Conservation (phyloP, 1,284 basidiomycete genomes). For the Schizopora paradoxa region DNA sequence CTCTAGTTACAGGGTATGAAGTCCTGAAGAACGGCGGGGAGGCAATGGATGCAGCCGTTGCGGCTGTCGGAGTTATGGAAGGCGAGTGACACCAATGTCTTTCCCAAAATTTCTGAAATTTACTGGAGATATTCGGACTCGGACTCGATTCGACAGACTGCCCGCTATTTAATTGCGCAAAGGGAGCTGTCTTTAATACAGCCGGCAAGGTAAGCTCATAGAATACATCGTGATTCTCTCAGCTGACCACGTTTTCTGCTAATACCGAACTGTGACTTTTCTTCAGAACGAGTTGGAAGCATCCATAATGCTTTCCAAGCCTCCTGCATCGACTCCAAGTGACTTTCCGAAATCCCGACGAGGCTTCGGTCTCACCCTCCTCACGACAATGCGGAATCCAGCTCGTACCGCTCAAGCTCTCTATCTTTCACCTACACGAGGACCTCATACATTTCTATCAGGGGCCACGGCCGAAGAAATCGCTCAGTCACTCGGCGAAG, state of each 20-base stretch:
- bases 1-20: constrained; percentile 58
- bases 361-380: constrained; percentile 58
- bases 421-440: constrained; percentile 56
- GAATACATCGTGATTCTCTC: no score
- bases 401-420: constrained; percentile 63
- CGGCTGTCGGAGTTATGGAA: constrained; percentile 71
- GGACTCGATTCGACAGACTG: constrained; percentile 44
- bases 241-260: not conserved
- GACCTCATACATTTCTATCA: constrained; percentile 68
- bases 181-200: constrained; percentile 76
- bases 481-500: constrained; percentile 47
- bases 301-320: constrained; percentile 73
- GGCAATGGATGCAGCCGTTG: constrained; percentile 77
- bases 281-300: constrained; percentile 72
- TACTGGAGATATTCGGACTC: not conserved
- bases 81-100: constrained; percentile 34
- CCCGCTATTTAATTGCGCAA: constrained; percentile 72
- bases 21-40: constrained; percentile 63
- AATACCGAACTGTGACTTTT: not conserved
- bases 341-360: constrained; percentile 53
- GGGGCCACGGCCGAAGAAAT: constrained; percentile 58
- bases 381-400: constrained; percentile 68
- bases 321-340: constrained; percentile 59
- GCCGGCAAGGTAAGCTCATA: constrained; percentile 59
- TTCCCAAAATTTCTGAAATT: not conserved